Conservation (phyloP, 1,284 basidiomycete genomes). For the Trametes hirsuta region DNA sequence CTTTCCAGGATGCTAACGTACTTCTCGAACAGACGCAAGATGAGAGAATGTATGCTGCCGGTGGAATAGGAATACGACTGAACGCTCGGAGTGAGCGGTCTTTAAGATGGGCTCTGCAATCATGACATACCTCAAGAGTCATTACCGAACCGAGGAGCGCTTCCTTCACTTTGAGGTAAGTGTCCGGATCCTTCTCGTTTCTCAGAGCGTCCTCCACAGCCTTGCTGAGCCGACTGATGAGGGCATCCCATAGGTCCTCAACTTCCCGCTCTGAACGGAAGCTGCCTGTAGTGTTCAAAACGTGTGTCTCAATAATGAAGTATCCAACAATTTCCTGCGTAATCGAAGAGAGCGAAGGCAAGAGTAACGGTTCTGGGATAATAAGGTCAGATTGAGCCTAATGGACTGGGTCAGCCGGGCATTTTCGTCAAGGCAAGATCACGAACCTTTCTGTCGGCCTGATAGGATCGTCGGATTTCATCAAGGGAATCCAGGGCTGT, state of each 20-base stretch:
- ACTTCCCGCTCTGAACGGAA: slow-evolving; percentile 92
- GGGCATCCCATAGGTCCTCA: slow-evolving; percentile 95
- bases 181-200: slow-evolving; percentile 81
- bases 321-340: slow-evolving; percentile 98
- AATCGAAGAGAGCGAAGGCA: slow-evolving; percentile 55
- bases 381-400: slow-evolving; percentile 97
- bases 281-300: slow-evolving; percentile 82
- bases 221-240: slow-evolving; percentile 78
- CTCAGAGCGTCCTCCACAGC: slow-evolving; percentile 78
- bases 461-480: slow-evolving; percentile 91
- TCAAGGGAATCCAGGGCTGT: slow-evolving; percentile 87
- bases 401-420: background rate
- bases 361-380: slow-evolving; percentile 70
- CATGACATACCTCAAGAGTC: slow-evolving; percentile 82
- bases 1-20: slow-evolving; percentile 85
- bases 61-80: slow-evolving; percentile 8
- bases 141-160: slow-evolving; percentile 87
- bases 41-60: slow-evolving; percentile 77
- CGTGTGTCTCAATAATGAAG: slow-evolving; percentile 96
- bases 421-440: background rate
- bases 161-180: slow-evolving; percentile 86
- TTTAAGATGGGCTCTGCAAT: too few species aligned
- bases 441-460: slow-evolving; percentile 89
- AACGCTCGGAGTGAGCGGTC: background rate
- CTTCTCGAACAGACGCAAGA: slow-evolving; percentile 88